Evolutionary conservation across 2,329 filamentous ascomycete genomes (phyloP).

Genomic region (Monosporascus sp.): DNA sequence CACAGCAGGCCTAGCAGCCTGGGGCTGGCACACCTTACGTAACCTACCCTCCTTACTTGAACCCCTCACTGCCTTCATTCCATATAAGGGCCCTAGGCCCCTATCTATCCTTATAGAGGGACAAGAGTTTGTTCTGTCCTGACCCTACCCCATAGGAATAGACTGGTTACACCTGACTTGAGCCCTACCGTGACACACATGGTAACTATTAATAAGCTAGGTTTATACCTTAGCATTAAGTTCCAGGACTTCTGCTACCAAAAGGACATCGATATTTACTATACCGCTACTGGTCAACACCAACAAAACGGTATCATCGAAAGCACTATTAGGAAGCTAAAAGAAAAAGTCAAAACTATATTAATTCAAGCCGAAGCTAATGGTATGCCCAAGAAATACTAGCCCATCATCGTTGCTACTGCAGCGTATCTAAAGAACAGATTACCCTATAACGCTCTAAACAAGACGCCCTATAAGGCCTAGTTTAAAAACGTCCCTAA

Average conservation of each 20-base stretch:
- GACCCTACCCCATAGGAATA: too few relatives aligned
- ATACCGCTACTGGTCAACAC: not conserved
- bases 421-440: too few relatives aligned
- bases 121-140: too few relatives aligned
- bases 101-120: too few relatives aligned
- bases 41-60: too few relatives aligned
- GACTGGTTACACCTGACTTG: too few relatives aligned
- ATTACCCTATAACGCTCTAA: too few relatives aligned
- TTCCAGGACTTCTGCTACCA: not conserved
- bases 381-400: not conserved
- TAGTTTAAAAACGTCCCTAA: not conserved
- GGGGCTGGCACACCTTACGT: too few relatives aligned
- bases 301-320: not conserved
- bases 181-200: too few relatives aligned
- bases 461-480: not conserved
- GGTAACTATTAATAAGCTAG: not conserved
- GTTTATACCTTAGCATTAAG: not conserved
- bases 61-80: too few relatives aligned
- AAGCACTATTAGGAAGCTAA: not conserved
- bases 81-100: too few relatives aligned
- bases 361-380: not conserved
- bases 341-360: not conserved
- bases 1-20: too few relatives aligned
- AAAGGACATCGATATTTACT: not conserved
- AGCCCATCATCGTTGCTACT: not conserved